phyloP scores from a whole-genome alignment of 2,329 filamentous ascomycete genomes.

The Fusarium oligoseptatum region DNA sequence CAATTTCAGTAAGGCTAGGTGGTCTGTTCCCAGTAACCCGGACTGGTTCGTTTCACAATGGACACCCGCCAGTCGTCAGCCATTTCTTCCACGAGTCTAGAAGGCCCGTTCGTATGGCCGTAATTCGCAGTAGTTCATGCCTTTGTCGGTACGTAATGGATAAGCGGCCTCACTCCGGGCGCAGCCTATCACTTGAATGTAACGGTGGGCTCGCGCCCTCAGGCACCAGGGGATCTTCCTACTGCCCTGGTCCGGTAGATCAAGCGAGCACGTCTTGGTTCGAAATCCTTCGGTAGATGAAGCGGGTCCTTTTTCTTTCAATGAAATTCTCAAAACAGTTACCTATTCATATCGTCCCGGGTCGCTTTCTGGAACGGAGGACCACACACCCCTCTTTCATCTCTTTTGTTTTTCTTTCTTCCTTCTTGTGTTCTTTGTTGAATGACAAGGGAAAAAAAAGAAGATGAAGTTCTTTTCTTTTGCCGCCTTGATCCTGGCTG shows the following conservation, averaged over 20 bases:
- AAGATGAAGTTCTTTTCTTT: slow-evolving; percentile 26
- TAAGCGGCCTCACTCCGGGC: background rate
- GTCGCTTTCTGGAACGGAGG: background rate
- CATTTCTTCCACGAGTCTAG: slow-evolving; percentile 1
- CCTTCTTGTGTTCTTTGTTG: background rate
- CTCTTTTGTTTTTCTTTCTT: background rate
- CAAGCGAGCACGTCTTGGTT: background rate
- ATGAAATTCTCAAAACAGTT: background rate
- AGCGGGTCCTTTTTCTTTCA: background rate
- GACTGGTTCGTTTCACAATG: background rate
- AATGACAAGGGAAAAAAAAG: slow-evolving; percentile 5
- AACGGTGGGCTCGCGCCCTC: background rate
- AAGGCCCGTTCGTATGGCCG: background rate
- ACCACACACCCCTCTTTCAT: background rate
- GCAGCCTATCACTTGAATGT: background rate
- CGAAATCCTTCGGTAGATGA: slow-evolving; percentile 6
- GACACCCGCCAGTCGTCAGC: background rate
- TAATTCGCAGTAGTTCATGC: background rate
- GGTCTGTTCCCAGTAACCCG: background rate
- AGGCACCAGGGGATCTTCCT: background rate
- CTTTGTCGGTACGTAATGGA: background rate
- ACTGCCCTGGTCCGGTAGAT: background rate
- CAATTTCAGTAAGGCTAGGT: background rate
- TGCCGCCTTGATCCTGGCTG: slow-evolving; percentile 16
- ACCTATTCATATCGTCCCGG: background rate